Evolutionary conservation across 768 basidiomycete genomes (phyloP).

Genomic region (Suillus occidentalis): DNA sequence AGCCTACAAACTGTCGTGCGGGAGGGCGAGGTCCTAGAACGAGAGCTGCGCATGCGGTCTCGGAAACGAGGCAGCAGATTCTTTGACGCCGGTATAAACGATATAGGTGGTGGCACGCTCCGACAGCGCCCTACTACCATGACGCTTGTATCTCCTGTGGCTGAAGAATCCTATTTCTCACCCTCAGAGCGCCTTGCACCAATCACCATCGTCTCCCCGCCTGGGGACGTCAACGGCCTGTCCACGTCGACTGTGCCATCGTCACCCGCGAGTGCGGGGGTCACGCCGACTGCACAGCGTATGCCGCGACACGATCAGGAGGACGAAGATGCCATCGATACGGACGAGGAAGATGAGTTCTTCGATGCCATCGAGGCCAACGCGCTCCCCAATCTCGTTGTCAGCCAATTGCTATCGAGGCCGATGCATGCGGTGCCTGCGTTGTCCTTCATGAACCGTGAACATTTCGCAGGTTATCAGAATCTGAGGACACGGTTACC

Average conservation of each 20-base stretch:
- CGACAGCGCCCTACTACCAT: conserved; percentile 24
- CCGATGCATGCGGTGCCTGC: conserved; percentile 36
- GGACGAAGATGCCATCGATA: conserved; percentile 42
- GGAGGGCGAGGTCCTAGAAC: conserved; percentile 83
- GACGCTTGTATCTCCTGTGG: conserved; percentile 8
- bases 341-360: conserved; percentile 93
- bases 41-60: conserved; percentile 65
- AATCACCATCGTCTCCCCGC: conserved; percentile 14
- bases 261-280: not conserved
- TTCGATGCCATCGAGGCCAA: conserved; percentile 94
- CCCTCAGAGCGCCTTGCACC: conserved; percentile 18
- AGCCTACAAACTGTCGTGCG: conserved; percentile 82
- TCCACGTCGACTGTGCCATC: conserved; percentile 14
- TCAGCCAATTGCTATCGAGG: conserved; percentile 62
- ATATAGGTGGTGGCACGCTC: conserved; percentile 18
- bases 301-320: conserved; percentile 25
- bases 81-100: conserved; percentile 39
- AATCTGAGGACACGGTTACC: conserved; percentile 60
- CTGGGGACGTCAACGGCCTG: not conserved
- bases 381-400: conserved; percentile 70
- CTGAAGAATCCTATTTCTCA: conserved; percentile 22
- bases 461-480: conserved; percentile 67
- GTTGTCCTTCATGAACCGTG: conserved; percentile 37
- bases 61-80: conserved; percentile 59
- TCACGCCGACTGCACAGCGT: conserved; percentile 27